Evolutionary conservation across 805 yeast species (phyloP), one percentile per base, ranked within the genome.

Genomic region (Komagataella pastoris): DNA sequence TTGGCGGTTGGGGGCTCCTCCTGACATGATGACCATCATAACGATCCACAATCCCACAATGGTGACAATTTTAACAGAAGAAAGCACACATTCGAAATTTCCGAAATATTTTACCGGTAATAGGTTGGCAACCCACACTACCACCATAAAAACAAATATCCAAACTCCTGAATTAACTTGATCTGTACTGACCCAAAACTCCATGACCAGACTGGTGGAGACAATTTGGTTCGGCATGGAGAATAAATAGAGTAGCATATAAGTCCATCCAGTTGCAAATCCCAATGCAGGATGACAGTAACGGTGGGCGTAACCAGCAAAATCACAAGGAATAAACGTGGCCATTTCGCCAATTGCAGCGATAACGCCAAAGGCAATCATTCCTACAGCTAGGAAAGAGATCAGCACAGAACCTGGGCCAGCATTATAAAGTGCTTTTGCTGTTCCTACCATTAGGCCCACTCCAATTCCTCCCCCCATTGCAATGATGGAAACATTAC

Each of bases 391-490:
- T 2, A 74, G 72, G 59, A 77, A 79, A 1, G 82, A 80, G 18
- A 56, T 61, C n/a, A 64, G 24, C 49, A 79, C 62, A 55, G 80
- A 76, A 40, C 73, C 81, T 0, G 83, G 83, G 3, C 80, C 79
- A 47, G 77, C 77, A 44, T 70, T 61, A 6, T 65, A 58, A 14
- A 79, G 63, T 40, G 80, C 79, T n/a, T 67, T 59, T 5, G 80
- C 80, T 51, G 80, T 63, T 45, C 67, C 67, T 23, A 79, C 71
- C 49, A 77, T 65, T 24, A 73, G 73, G 54, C 83, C 84, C 1
- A 83, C 83, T 0, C 84, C 84, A 52, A 79, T 75, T 50, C 79
- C 72, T 46, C 83, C 83, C 23, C 82, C 79, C 12, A 77, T 58
- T 3, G 79, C 79, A 51, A 77, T 69, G 53, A 77, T 60, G 17